A percentile compares a stretch with the other conserved stretches of the same genome.
Conservation (phyloP, 2,329 filamentous ascomycete species). For the Aureobasidium subglaciale region DNA sequence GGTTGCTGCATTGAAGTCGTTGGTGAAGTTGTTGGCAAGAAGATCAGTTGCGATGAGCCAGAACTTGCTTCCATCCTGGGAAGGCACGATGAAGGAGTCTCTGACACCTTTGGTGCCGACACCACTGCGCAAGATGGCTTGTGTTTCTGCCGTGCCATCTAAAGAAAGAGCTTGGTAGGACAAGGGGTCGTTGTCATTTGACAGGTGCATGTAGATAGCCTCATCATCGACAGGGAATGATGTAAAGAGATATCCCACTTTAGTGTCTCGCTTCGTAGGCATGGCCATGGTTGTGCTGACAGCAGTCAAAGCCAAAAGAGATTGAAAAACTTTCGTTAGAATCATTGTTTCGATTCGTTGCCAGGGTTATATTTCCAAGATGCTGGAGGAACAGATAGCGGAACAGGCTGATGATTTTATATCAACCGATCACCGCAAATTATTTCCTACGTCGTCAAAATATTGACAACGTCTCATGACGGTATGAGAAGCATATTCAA, state of each 20-base stretch:
- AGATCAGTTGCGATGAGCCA: not conserved
- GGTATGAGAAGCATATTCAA: not conserved
- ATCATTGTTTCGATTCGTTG: not conserved
- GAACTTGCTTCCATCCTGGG: not conserved
- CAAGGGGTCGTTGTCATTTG: not conserved
- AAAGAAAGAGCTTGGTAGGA: constrained; percentile 1
- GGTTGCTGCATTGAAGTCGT: constrained; percentile 2
- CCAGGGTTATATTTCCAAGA: not conserved
- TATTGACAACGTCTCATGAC: not conserved
- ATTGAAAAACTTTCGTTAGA: not conserved
- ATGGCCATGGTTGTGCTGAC: not conserved
- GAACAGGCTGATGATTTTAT: constrained; percentile 8
- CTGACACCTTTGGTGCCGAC: not conserved
- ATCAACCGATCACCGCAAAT: not conserved
- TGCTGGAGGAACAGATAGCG: not conserved
- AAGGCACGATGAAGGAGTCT: constrained; percentile 5
- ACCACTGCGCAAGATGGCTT: not conserved
- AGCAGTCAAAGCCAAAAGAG: not conserved
- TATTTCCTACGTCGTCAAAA: not conserved
- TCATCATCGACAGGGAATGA: constrained; percentile 2
- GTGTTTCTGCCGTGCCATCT: not conserved
- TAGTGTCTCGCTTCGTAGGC: not conserved
- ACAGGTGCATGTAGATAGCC: not conserved
- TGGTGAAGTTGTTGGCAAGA: constrained; percentile 3
- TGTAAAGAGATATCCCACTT: not conserved